Evolutionary conservation across 495 filamentous ascomycete genomes (phyloP).

Genomic region (Neurospora tetraspora): DNA sequence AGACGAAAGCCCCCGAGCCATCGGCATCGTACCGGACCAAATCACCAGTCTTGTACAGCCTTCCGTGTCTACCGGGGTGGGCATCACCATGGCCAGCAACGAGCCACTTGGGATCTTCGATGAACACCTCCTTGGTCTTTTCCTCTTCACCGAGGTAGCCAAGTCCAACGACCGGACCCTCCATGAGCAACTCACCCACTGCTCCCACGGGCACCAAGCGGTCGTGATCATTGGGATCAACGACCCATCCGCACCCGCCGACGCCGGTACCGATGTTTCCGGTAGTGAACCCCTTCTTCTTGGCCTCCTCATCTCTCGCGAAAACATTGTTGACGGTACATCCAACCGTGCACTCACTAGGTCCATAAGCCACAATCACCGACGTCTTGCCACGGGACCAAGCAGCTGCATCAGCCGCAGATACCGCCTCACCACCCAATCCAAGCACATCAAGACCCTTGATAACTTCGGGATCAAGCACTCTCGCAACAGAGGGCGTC

Average conservation of each 20-base stretch:
- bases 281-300: constrained; percentile 6
- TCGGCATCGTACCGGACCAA: constrained; percentile 49
- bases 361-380: constrained; percentile 50
- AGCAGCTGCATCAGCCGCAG: constrained; percentile 23
- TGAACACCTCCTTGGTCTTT: constrained; percentile 37
- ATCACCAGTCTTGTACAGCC: constrained; percentile 62
- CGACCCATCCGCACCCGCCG: constrained; percentile 43
- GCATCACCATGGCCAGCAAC: constrained; percentile 23
- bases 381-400: constrained; percentile 26
- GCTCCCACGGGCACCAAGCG: constrained; percentile 46
- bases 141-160: constrained; percentile 39
- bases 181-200: constrained; percentile 53
- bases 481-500: constrained; percentile 46
- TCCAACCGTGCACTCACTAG: constrained; percentile 43
- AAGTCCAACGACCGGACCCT: constrained; percentile 44
- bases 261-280: constrained; percentile 36
- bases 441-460: constrained; percentile 29
- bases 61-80: constrained; percentile 32
- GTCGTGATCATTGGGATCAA: constrained; percentile 42
- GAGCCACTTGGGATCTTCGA: constrained; percentile 42
- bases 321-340: constrained; percentile 33
- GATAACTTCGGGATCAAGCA: constrained; percentile 32
- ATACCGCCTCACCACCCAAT: constrained; percentile 32
- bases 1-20: constrained; percentile 42
- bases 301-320: constrained; percentile 16